These are phyloP conservation scores for Inonotus hispidus DNA, from an alignment of 1,284 basidiomycete species.

Conservation along the genomic window DNA sequence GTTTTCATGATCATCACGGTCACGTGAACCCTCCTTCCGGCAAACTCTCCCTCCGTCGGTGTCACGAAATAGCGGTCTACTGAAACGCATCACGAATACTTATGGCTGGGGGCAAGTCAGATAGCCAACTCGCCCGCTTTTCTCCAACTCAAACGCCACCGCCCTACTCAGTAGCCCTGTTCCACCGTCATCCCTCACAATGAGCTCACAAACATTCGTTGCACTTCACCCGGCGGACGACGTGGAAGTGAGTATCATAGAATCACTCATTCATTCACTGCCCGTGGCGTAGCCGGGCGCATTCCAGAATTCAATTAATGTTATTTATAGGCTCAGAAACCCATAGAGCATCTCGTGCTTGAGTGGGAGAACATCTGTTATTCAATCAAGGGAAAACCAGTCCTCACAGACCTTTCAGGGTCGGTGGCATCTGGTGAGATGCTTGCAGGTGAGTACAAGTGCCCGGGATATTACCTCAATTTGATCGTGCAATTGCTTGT, in stretches of 20 bases:
- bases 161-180: neutral
- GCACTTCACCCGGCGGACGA: neutral
- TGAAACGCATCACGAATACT: neutral
- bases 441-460: constrained; percentile 28
- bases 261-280: neutral
- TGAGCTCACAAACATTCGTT: neutral
- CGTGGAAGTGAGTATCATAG: neutral
- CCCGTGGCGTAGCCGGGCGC: neutral
- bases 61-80: too few relatives aligned
- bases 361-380: constrained; percentile 11
- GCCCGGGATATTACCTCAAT: neutral
- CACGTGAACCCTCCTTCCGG: too few relatives aligned
- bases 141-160: neutral
- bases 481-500: neutral
- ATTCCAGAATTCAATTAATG: neutral
- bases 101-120: neutral
- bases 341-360: constrained; percentile 2
- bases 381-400: constrained; percentile 8
- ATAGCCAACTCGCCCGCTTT: neutral
- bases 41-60: too few relatives aligned
- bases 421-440: constrained; percentile 36
- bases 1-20: too few relatives aligned
- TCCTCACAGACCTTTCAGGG: constrained; percentile 32
- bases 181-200: neutral
- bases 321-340: neutral